phyloP scores from a whole-genome alignment of 164 flowering plant genomes.

The Platanus orientalis region DNA sequence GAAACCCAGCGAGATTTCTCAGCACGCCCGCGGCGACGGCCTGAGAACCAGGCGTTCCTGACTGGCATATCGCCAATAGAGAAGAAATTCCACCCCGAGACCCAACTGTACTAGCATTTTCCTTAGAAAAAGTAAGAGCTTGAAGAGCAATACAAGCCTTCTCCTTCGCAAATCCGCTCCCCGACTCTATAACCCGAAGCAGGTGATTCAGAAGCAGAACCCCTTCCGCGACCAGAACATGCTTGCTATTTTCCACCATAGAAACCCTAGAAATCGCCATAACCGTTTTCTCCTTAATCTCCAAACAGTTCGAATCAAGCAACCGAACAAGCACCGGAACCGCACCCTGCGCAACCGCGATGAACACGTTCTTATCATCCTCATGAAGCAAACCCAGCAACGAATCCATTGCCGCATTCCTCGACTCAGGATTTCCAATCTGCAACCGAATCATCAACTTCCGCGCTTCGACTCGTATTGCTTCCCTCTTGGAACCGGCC shows the following conservation, averaged over 20 bases:
- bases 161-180: constrained; percentile 73
- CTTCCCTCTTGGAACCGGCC: constrained; percentile 35
- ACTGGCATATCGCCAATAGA: constrained; percentile 65
- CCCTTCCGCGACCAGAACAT: constrained; percentile 72
- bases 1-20: constrained; percentile 58
- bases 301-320: constrained; percentile 57
- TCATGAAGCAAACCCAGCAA: constrained; percentile 46
- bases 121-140: constrained; percentile 58
- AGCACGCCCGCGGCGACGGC: constrained; percentile 78
- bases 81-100: constrained; percentile 78
- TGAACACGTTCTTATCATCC: constrained; percentile 82
- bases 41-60: constrained; percentile 76
- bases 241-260: constrained; percentile 59
- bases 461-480: constrained; percentile 43
- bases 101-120: constrained; percentile 79
- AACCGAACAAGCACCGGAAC: constrained; percentile 67
- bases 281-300: constrained; percentile 69
- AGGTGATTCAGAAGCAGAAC: constrained; percentile 62
- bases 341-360: constrained; percentile 79
- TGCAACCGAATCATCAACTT: constrained; percentile 72
- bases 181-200: constrained; percentile 72
- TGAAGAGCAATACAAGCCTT: constrained; percentile 69
- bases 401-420: constrained; percentile 59
- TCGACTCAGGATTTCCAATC: constrained; percentile 70
- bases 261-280: constrained; percentile 74